Evolutionary conservation across 306 rosid species (phyloP).

Genomic region (Phaseolus lunatus): DNA sequence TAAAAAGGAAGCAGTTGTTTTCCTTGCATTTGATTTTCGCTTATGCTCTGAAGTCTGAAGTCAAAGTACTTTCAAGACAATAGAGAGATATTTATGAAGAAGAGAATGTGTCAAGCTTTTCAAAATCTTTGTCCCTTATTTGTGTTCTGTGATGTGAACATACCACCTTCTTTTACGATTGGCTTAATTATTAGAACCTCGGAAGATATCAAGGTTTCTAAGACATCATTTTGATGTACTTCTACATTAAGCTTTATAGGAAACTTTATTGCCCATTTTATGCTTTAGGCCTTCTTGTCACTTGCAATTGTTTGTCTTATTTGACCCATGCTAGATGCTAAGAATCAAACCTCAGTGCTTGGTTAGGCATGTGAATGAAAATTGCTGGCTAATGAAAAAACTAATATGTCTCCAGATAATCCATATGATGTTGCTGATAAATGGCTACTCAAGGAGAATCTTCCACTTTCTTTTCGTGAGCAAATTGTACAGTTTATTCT

Average conservation of each 20-base stretch:
- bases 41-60: constrained; percentile 29
- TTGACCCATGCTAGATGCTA: constrained; percentile 37
- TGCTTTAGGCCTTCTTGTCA: constrained; percentile 13
- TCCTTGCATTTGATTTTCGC: constrained; percentile 20
- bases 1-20: background rate
- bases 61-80: constrained; percentile 10
- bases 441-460: constrained; percentile 92
- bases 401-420: constrained; percentile 66
- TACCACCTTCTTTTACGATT: constrained; percentile 22
- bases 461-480: constrained; percentile 91
- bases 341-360: constrained; percentile 14
- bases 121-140: constrained; percentile 31
- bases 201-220: constrained; percentile 23
- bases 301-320: constrained; percentile 34
- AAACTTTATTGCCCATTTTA: constrained; percentile 27
- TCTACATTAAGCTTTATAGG: background rate
- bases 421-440: constrained; percentile 88
- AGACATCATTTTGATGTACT: constrained; percentile 25
- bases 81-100: constrained; percentile 20
- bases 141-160: constrained; percentile 19
- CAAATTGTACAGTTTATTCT: constrained; percentile 92
- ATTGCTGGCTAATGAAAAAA: constrained; percentile 26
- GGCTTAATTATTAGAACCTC: constrained; percentile 6
- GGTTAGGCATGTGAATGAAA: constrained; percentile 31
- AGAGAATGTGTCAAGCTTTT: constrained; percentile 3